Base-by-base conservation (phyloP, 2,329 filamentous ascomycete species). In the Botrytis hyacinthi region DNA sequence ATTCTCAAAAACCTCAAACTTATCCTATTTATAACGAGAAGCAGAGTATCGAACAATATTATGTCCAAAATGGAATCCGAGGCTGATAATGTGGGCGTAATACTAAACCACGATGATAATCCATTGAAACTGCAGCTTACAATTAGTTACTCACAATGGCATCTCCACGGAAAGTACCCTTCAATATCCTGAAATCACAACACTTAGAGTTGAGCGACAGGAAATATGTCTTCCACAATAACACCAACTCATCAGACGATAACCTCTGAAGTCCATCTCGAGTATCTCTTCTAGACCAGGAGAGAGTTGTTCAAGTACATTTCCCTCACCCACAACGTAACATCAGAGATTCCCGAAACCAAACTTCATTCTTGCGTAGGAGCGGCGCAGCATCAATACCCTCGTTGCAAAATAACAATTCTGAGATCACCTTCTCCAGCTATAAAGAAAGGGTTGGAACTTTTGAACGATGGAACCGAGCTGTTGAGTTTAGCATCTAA, bases 1-100 rank as follows among this genome's bases (percentile, higher is more conserved):
- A 29, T 29, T 4, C 6, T 16, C 0, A 29, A 18, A 0, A 57
- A 57, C 9, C n/a, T 2, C n/a, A 29, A 0, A 1, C 26, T 14
- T 3, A 2, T 29, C 6, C 51, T 32, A 29, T 29, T 9, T 57
- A 29, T 18, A 57, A 29, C 3, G 3, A 57, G 51, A 29, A 57
- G 51, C 3, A 29, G 14, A 8, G 51, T 57, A 7, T 18, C n/a
- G 0, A 8, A 54, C 4, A 12, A 18, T 37, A 9, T 37, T 8
- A 37, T 37, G 8, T 37, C 37, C 37, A 9, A 9, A 37, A 37
- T 9, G 1, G 14, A 18, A 1, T 29, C 29, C 0, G 6, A 54
- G 29, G 12, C 0, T 3, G n/a, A 54, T 1, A n/a, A 8, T 6
- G 14, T 54, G 0, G 12, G 26, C 3, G 6, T 1, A 16, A 1